These are phyloP conservation scores for Yarrowia sp. DNA, from an alignment of 805 yeast genomes.

Conservation along the genomic window DNA sequence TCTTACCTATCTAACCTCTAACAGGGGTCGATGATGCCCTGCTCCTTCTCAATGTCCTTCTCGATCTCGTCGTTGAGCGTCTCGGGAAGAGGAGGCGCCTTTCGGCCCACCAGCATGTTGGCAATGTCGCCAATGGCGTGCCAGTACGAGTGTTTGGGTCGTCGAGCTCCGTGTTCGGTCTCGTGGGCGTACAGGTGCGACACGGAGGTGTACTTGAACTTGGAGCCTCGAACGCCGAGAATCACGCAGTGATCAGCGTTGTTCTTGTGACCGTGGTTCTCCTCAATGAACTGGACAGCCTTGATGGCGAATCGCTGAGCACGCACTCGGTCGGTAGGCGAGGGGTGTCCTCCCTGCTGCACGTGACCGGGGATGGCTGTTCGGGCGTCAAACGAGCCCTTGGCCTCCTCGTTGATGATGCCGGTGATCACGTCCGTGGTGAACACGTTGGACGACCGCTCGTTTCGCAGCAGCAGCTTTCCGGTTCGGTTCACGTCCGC, in stretches of 20 bases:
- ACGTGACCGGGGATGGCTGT: constrained; percentile 98
- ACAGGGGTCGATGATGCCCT: constrained; percentile 11
- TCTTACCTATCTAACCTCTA: neutral
- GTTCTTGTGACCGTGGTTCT: constrained; percentile 46
- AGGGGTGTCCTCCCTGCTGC: constrained; percentile 96
- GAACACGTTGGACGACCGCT: constrained; percentile 80
- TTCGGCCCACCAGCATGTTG: constrained; percentile 71
- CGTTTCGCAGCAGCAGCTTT: constrained; percentile 82
- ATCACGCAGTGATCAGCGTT: constrained; percentile 59
- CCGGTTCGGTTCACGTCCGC: constrained; percentile 84
- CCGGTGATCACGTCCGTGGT: constrained; percentile 83
- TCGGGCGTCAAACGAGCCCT: constrained; percentile 82
- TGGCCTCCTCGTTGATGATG: constrained; percentile 79
- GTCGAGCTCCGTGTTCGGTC: constrained; percentile 78
- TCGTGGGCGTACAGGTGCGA: constrained; percentile 84
- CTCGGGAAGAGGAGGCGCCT: constrained; percentile 27
- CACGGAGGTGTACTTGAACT: constrained; percentile 74
- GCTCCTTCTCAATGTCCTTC: neutral
- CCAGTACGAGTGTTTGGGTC: constrained; percentile 93
- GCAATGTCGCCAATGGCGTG: constrained; percentile 72
- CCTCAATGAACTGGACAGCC: constrained; percentile 87
- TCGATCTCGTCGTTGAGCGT: neutral
- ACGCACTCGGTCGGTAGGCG: constrained; percentile 90
- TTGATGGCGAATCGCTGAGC: constrained; percentile 90
- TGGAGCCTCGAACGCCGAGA: constrained; percentile 80